phyloP scores from a whole-genome alignment of 2,329 filamentous ascomycete species.

The Blastomyces parvus region DNA sequence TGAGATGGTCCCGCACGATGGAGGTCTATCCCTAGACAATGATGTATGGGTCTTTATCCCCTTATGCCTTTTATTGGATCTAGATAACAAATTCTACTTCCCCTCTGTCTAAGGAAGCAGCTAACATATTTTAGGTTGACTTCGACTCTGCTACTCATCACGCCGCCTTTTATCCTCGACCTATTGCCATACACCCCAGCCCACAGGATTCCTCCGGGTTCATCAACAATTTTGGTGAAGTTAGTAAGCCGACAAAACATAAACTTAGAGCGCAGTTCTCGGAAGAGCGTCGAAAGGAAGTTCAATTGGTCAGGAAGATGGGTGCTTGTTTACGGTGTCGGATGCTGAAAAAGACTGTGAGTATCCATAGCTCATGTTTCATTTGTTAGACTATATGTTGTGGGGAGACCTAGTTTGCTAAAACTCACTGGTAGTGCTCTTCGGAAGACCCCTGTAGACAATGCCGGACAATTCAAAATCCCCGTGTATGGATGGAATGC shows the following conservation, averaged over 20 bases:
- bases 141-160: slow-evolving; percentile 32
- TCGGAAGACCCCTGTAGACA: slow-evolving; percentile 51
- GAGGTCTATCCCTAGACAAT: slow-evolving; percentile 27
- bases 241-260: slow-evolving; percentile 33
- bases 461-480: slow-evolving; percentile 51
- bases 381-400: neutral
- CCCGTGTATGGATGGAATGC: slow-evolving; percentile 51
- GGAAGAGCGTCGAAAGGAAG: slow-evolving; percentile 48
- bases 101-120: neutral
- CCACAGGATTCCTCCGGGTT: slow-evolving; percentile 30
- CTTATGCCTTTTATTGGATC: slow-evolving; percentile 15
- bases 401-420: neutral
- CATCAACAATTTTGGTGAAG: slow-evolving; percentile 33
- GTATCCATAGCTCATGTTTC: slow-evolving; percentile 6
- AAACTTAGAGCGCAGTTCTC: slow-evolving; percentile 49
- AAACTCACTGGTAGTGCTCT: slow-evolving; percentile 38
- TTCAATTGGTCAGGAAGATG: slow-evolving; percentile 50
- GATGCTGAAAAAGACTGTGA: slow-evolving; percentile 53
- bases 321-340: slow-evolving; percentile 54
- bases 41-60: slow-evolving; percentile 20
- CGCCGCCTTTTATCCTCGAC: slow-evolving; percentile 32
- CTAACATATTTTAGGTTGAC: slow-evolving; percentile 28
- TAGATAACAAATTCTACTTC: neutral
- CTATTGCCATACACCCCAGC: slow-evolving; percentile 36
- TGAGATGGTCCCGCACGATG: slow-evolving; percentile 35